Percentiles rank a stretch among this genome's conserved stretches.
These are phyloP conservation scores for Aspergillus intermedius DNA, from an alignment of 2,329 filamentous ascomycete species.

Conservation along the genomic window DNA sequence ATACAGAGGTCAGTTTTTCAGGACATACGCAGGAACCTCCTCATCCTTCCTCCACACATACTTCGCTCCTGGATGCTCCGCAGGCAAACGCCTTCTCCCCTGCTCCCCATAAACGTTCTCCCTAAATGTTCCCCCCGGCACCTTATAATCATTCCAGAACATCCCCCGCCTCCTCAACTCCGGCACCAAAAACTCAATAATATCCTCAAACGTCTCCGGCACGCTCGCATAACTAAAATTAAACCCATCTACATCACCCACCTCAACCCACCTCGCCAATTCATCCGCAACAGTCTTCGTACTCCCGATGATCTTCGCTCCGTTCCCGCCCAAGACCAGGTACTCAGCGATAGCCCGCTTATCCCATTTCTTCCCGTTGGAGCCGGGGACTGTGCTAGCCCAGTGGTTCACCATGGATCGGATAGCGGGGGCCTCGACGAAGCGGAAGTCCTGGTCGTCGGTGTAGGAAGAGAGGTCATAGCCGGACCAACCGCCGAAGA, in stretches of 20 bases:
- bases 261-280: conserved; percentile 31
- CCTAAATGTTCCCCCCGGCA: conserved; percentile 31
- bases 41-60: not conserved
- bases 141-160: conserved; percentile 34
- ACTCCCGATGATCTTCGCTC: conserved; percentile 31
- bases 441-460: conserved; percentile 43
- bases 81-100: not conserved
- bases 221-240: conserved; percentile 30
- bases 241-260: conserved; percentile 31
- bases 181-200: conserved; percentile 26
- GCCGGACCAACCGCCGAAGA: conserved; percentile 45
- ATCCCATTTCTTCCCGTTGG: conserved; percentile 34
- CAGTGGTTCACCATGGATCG: conserved; percentile 41
- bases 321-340: conserved; percentile 28
- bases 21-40: not conserved
- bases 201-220: conserved; percentile 32
- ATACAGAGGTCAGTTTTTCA: not conserved
- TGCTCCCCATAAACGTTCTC: conserved; percentile 32
- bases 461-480: conserved; percentile 38
- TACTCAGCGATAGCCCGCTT: conserved; percentile 31
- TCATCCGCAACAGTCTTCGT: conserved; percentile 32
- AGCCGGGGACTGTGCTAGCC: conserved; percentile 39
- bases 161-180: conserved; percentile 29
- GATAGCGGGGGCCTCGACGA: conserved; percentile 36
- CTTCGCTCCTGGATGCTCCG: not conserved